phyloP scores from a whole-genome alignment of 176 grass and related monocot genomes.

The Juncus inflexus region DNA sequence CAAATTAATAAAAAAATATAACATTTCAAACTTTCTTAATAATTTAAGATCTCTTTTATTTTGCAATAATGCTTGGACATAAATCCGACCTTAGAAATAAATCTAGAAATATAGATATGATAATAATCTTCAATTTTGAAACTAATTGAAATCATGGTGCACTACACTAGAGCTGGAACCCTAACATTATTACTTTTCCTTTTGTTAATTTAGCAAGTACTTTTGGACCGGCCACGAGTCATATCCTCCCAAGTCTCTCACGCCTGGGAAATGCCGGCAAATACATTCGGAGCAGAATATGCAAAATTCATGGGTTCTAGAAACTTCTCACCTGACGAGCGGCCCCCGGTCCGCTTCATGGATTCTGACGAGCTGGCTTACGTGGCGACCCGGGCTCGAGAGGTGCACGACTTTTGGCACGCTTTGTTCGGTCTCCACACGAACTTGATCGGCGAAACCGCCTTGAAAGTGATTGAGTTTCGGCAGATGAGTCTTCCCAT shows the following conservation, averaged over 20 bases:
- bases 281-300: conserved; percentile 86
- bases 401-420: conserved; percentile 97
- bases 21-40: no score
- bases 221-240: conserved; percentile 64
- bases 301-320: conserved; percentile 97
- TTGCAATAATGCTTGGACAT: no score
- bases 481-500: conserved; percentile 96
- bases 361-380: conserved; percentile 76
- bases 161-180: no score
- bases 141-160: no score
- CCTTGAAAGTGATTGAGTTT: conserved; percentile 96
- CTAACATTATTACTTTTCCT: background rate
- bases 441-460: conserved; percentile 81
- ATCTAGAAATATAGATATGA: no score
- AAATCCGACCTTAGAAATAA: no score
- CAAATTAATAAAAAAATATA: no score
- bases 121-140: no score
- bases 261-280: conserved; percentile 73
- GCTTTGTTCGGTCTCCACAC: conserved; percentile 84
- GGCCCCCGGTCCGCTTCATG: conserved; percentile 90
- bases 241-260: conserved; percentile 71
- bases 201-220: conserved; percentile 61
- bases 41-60: no score
- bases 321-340: conserved; percentile 89
- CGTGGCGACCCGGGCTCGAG: conserved; percentile 63